Conservation (phyloP, 2,329 filamentous ascomycete species). For the Ceratocystis ficicola region DNA sequence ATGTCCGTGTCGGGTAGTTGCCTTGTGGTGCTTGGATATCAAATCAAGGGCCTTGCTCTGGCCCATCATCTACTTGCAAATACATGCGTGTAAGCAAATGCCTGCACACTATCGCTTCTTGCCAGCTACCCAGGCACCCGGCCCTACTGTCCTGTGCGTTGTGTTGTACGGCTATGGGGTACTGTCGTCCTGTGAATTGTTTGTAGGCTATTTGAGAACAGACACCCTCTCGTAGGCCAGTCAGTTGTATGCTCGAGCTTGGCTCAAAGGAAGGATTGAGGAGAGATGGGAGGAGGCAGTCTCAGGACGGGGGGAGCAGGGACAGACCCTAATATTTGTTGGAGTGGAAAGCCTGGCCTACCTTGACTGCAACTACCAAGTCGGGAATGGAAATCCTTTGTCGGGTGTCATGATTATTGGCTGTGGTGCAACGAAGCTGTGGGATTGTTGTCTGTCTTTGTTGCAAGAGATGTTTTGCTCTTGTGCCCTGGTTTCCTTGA, state of each 20-base stretch:
- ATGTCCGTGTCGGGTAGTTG: conserved; percentile 4
- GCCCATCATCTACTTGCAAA: not conserved
- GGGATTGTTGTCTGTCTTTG: not conserved
- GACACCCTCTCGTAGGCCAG: not conserved
- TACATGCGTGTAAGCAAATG: not conserved
- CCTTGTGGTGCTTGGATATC: conserved; percentile 2
- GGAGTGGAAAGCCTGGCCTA: not conserved
- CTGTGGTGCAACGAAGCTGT: not conserved
- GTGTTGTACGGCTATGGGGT: not conserved
- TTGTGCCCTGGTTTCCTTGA: not conserved
- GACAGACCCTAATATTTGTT: not conserved
- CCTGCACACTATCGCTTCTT: too few relatives aligned
- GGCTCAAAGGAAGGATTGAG: not conserved
- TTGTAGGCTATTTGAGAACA: not conserved
- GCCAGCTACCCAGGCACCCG: too few relatives aligned
- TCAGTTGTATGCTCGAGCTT: not conserved
- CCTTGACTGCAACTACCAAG: not conserved
- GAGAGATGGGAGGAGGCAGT: not conserved
- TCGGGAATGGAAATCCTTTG: not conserved
- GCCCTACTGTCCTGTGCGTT: not conserved
- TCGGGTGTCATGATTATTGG: not conserved
- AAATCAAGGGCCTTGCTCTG: not conserved
- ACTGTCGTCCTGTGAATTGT: not conserved
- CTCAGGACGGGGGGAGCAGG: not conserved
- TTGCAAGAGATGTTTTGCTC: not conserved